Evolutionary conservation across 495 filamentous ascomycete species (phyloP).

Genomic region (Xylaria curta): DNA sequence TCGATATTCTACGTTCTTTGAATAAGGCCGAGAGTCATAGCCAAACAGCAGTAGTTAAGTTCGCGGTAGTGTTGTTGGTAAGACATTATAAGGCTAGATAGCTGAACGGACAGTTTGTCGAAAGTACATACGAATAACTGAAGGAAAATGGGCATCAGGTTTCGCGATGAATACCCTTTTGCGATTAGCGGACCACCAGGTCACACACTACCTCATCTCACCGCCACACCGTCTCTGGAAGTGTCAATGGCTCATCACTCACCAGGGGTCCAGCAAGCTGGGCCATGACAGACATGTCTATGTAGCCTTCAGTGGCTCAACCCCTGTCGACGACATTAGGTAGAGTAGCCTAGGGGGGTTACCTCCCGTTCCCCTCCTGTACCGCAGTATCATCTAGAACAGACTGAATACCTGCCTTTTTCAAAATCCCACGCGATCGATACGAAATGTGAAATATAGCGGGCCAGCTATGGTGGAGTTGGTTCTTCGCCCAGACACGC

Average conservation of each 20-base stretch:
- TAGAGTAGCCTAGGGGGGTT: neutral
- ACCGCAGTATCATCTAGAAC: constrained; percentile 11
- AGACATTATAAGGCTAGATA: constrained; percentile 17
- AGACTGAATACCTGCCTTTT: neutral
- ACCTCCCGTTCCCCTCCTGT: constrained; percentile 2
- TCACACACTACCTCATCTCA: constrained; percentile 25
- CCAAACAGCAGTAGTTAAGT: neutral
- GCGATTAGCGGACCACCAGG: constrained; percentile 25
- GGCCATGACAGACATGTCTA: constrained; percentile 22
- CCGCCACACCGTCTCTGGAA: constrained; percentile 23
- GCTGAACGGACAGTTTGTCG: neutral
- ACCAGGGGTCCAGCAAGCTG: constrained; percentile 26
- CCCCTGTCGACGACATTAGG: constrained; percentile 21
- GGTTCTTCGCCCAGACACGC: constrained; percentile 34
- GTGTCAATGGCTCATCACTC: constrained; percentile 14
- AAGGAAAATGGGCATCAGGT: constrained; percentile 1
- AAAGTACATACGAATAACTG: neutral
- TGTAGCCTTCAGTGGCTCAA: neutral
- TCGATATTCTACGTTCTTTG: neutral
- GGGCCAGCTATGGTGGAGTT: constrained; percentile 35
- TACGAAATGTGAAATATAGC: constrained; percentile 20
- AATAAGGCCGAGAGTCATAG: neutral
- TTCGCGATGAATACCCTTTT: constrained; percentile 26
- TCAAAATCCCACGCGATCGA: constrained; percentile 16
- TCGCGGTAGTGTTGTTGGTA: neutral